A percentile compares a stretch with the other conserved stretches of the same genome.
Evolutionary conservation across 345 rosid genomes (phyloP).

Genomic region (Boechera stricta): DNA sequence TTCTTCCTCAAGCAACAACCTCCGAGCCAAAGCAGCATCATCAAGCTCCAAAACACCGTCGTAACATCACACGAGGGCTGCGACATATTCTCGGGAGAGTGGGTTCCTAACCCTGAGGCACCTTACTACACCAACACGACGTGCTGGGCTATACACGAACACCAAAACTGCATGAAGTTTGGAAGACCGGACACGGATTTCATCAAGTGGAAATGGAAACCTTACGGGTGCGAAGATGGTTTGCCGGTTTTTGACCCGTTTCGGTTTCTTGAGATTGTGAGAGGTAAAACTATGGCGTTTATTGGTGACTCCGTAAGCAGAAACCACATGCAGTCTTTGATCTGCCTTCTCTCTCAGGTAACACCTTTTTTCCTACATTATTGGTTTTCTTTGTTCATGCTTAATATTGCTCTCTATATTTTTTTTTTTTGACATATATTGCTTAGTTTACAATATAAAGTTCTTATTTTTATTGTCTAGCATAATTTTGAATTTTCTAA

Average conservation of each 20-base stretch:
- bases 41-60: conserved; percentile 32
- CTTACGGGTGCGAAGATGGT: conserved; percentile 62
- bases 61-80: conserved; percentile 38
- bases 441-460: background rate
- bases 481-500: background rate
- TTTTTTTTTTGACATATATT: background rate
- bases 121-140: conserved; percentile 90
- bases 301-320: conserved; percentile 90
- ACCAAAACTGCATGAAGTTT: conserved; percentile 92
- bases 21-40: conserved; percentile 35
- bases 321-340: conserved; percentile 97
- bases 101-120: conserved; percentile 72
- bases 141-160: conserved; percentile 97
- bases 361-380: background rate
- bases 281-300: conserved; percentile 82
- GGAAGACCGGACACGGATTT: conserved; percentile 80
- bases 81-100: conserved; percentile 80
- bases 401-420: no score
- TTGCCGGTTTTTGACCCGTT: conserved; percentile 72
- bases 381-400: background rate
- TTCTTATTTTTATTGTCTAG: background rate
- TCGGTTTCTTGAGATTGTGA: conserved; percentile 70
- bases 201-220: conserved; percentile 86
- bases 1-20: conserved; percentile 44
- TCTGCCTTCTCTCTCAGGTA: conserved; percentile 93